These are phyloP conservation scores for Phlebiopsis flavidoalba DNA, from an alignment of 768 basidiomycete species.

Conservation along the genomic window DNA sequence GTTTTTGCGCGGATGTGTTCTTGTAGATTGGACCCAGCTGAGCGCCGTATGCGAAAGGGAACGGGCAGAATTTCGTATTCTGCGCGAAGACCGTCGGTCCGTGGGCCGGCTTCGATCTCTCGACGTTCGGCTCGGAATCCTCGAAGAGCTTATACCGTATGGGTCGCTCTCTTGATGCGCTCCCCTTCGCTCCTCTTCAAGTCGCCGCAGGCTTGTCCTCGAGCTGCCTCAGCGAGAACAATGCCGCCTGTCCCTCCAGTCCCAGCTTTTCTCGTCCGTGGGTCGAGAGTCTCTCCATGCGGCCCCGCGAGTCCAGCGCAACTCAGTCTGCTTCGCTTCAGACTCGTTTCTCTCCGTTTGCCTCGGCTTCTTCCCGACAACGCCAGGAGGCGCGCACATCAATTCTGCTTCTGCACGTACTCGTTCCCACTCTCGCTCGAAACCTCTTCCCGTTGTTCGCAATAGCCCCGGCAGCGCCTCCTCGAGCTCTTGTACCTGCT, in stretches of 20 bases:
- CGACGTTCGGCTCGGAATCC: constrained; percentile 10
- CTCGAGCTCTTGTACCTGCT: constrained; percentile 33
- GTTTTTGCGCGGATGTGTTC: constrained; percentile 7
- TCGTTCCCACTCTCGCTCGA: constrained; percentile 37
- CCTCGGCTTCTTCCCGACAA: constrained; percentile 43
- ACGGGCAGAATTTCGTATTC: background rate
- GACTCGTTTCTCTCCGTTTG: constrained; percentile 44
- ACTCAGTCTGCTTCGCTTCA: constrained; percentile 55
- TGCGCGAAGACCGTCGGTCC: constrained; percentile 10
- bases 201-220: constrained; percentile 58
- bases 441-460: constrained; percentile 38
- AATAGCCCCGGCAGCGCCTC: constrained; percentile 35
- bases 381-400: constrained; percentile 36
- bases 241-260: constrained; percentile 35
- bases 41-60: background rate
- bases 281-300: constrained; percentile 60
- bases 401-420: constrained; percentile 42
- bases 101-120: constrained; percentile 8
- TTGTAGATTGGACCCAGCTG: background rate
- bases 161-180: constrained; percentile 29
- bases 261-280: constrained; percentile 70
- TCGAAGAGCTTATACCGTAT: constrained; percentile 20
- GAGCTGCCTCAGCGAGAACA: constrained; percentile 59
- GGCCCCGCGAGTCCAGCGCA: constrained; percentile 47
- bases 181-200: constrained; percentile 55